phyloP scores from a whole-genome alignment of 345 rosid species.

The Heritiera fomes region DNA sequence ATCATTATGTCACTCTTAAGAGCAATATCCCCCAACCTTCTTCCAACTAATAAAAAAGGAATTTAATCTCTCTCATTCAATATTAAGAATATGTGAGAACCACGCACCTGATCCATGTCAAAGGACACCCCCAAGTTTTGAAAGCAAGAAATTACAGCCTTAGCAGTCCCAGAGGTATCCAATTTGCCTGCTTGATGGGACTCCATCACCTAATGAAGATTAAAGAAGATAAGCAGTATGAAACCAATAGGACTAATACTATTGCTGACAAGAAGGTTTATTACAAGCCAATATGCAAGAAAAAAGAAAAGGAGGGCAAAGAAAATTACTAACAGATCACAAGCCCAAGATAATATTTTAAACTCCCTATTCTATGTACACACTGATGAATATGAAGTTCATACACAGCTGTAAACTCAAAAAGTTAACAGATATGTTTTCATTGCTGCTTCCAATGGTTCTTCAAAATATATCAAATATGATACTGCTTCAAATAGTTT shows the following conservation, averaged over 20 bases:
- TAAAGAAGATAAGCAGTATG: neutral
- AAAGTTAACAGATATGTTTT: neutral
- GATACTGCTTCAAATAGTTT: neutral
- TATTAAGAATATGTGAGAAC: neutral
- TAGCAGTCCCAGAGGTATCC: slow-evolving; percentile 96
- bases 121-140: slow-evolving; percentile 84
- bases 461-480: neutral
- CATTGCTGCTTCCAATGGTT: neutral
- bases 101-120: slow-evolving; percentile 69
- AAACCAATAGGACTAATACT: neutral
- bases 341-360: neutral
- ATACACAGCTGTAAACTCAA: neutral
- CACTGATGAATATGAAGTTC: neutral
- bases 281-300: neutral
- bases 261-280: neutral
- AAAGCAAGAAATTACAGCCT: slow-evolving; percentile 94
- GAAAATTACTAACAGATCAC: neutral
- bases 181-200: slow-evolving; percentile 90
- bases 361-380: neutral
- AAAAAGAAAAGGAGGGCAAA: neutral
- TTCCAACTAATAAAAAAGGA: neutral
- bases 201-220: slow-evolving; percentile 70
- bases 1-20: neutral
- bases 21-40: neutral
- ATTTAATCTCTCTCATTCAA: neutral